Evolutionary conservation across 148 eudicot species (phyloP).

Genomic region (Rhododendron vialii): DNA sequence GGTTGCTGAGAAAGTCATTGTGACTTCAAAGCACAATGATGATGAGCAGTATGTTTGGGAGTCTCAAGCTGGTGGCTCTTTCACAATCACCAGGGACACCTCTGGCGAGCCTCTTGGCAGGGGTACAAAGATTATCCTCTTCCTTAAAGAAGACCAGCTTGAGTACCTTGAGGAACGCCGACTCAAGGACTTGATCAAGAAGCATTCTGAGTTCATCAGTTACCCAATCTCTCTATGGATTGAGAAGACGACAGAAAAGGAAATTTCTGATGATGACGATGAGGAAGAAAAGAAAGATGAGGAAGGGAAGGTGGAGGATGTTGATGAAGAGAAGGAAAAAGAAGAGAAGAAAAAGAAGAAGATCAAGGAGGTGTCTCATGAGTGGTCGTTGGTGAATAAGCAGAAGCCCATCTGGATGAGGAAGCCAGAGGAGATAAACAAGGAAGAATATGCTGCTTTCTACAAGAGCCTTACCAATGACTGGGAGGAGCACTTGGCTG

Average conservation of each 20-base stretch:
- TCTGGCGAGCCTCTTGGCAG: slow-evolving; percentile 31
- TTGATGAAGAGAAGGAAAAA: slow-evolving; percentile 24
- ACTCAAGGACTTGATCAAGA: slow-evolving; percentile 32
- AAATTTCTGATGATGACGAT: slow-evolving; percentile 6
- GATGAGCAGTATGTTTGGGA: slow-evolving; percentile 32
- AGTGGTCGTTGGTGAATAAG: slow-evolving; percentile 22
- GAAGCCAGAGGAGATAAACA: slow-evolving; percentile 20
- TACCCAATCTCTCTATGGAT: slow-evolving; percentile 10
- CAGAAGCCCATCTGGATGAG: slow-evolving; percentile 28
- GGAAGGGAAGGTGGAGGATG: slow-evolving; percentile 17
- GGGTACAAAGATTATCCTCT: slow-evolving; percentile 32
- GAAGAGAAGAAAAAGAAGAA: slow-evolving; percentile 27
- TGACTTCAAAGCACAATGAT: slow-evolving; percentile 29
- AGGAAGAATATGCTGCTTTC: slow-evolving; percentile 26
- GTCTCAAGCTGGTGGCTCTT: slow-evolving; percentile 10
- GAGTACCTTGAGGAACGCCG: slow-evolving; percentile 37
- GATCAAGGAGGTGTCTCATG: slow-evolving; percentile 24
- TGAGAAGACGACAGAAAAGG: slow-evolving; percentile 3
- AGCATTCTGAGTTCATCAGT: slow-evolving; percentile 4
- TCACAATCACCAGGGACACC: slow-evolving; percentile 25
- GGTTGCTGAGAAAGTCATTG: slow-evolving; percentile 36
- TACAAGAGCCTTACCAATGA: slow-evolving; percentile 23
- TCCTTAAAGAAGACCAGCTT: slow-evolving; percentile 32
- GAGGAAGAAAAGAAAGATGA: slow-evolving; percentile 9
- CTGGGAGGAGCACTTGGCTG: slow-evolving; percentile 11